A percentile compares a stretch with the other conserved stretches of the same genome.
phyloP scores from a whole-genome alignment of 2,329 filamentous ascomycete species.

The Magnaporthales sp. region DNA sequence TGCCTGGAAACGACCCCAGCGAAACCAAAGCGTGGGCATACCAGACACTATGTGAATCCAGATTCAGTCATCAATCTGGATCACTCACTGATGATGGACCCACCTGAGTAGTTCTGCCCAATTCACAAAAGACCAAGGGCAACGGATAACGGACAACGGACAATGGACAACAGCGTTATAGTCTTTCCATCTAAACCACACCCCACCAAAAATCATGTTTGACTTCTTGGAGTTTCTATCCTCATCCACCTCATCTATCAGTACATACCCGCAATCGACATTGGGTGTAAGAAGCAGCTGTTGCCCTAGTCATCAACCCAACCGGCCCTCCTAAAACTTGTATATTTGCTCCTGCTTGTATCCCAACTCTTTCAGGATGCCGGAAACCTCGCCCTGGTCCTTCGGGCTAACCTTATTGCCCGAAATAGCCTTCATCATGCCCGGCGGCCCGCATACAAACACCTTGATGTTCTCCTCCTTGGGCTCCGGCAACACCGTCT shows the following conservation, averaged over 20 bases:
- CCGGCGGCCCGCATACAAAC: constrained; percentile 91
- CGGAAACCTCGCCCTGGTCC: constrained; percentile 86
- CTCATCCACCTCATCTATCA: background rate
- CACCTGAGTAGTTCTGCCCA: background rate
- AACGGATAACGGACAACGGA: too few relatives aligned
- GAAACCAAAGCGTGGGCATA: background rate
- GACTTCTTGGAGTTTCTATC: background rate
- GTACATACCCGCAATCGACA: background rate
- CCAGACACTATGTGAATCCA: background rate
- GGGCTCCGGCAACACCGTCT: constrained; percentile 89
- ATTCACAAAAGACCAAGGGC: too few relatives aligned
- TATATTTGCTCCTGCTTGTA: constrained; percentile 70
- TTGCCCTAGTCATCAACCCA: background rate
- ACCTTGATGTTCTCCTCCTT: constrained; percentile 85
- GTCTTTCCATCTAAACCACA: background rate
- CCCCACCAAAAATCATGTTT: background rate
- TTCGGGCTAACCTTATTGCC: constrained; percentile 84
- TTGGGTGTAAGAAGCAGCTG: too few relatives aligned
- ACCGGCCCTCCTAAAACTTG: constrained; percentile 61
- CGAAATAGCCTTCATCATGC: constrained; percentile 86
- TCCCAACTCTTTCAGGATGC: constrained; percentile 56
- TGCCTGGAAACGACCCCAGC: background rate
- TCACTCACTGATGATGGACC: background rate
- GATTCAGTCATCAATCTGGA: background rate
- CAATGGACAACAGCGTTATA: too few relatives aligned